A percentile compares a stretch with the other conserved stretches of the same genome.
phyloP scores from a whole-genome alignment of 1,139 yeast genomes.

The Arxiozyma bovina region DNA sequence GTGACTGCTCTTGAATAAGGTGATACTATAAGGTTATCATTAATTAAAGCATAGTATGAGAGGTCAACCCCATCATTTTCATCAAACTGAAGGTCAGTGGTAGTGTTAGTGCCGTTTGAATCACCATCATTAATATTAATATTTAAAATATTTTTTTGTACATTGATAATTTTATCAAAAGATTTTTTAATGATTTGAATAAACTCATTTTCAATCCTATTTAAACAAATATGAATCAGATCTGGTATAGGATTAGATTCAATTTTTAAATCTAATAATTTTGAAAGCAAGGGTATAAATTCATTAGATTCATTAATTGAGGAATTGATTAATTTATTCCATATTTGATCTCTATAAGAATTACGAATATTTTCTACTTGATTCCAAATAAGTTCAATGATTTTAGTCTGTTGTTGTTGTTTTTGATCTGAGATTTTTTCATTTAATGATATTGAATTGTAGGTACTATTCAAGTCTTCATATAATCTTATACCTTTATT shows the following conservation, averaged over 20 bases:
- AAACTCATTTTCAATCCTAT: conserved; percentile 34
- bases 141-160: conserved; percentile 30
- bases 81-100: too few species aligned
- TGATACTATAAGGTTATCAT: conserved; percentile 11
- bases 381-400: conserved; percentile 50
- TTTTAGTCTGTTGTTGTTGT: conserved; percentile 9
- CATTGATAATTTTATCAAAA: conserved; percentile 32
- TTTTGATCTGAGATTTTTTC: conserved; percentile 5
- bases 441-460: background rate
- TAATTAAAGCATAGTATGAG: conserved; percentile 21
- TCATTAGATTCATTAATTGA: conserved; percentile 9
- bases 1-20: background rate
- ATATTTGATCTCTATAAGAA: conserved; percentile 53
- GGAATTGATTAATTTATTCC: conserved; percentile 44
- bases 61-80: conserved; percentile 21
- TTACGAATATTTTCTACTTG: conserved; percentile 60
- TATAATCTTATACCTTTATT: conserved; percentile 42
- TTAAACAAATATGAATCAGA: conserved; percentile 47
- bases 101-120: conserved; percentile 10
- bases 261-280: conserved; percentile 43
- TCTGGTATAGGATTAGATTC: conserved; percentile 54
- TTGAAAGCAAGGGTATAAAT: conserved; percentile 49
- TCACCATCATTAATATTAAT: conserved; percentile 25
- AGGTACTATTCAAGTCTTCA: conserved; percentile 9
- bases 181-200: conserved; percentile 30